These are phyloP conservation scores for Beta lomatogona DNA, from an alignment of 179 eudicot genomes.

Conservation along the genomic window DNA sequence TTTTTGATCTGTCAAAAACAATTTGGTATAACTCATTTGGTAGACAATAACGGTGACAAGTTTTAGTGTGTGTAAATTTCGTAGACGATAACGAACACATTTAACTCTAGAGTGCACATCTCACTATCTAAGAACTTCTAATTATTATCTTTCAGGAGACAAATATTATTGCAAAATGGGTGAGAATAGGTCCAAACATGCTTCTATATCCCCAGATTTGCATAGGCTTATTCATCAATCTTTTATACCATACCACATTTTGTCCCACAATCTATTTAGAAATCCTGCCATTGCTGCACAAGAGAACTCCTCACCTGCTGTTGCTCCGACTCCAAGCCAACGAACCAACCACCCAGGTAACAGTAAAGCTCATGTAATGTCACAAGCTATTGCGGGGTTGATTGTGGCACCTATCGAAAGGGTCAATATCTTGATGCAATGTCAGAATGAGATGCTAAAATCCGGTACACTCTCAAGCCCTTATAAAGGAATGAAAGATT, in stretches of 20 bases:
- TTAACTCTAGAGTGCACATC: too few relatives aligned
- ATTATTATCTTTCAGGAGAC: background rate
- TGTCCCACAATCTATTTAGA: background rate
- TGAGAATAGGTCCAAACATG: background rate
- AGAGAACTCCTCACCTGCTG: background rate
- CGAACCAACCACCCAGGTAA: too few relatives aligned
- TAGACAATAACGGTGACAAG: too few relatives aligned
- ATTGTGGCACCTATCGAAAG: constrained; percentile 28
- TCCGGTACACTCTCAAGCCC: constrained; percentile 21
- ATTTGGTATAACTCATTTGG: too few relatives aligned
- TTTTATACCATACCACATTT: background rate
- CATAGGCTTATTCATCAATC: background rate
- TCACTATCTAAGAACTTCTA: too few relatives aligned
- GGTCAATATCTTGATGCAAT: constrained; percentile 20
- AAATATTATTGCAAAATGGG: constrained; percentile 17
- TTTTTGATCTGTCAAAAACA: too few relatives aligned
- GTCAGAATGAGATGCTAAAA: constrained; percentile 32
- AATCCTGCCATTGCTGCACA: background rate
- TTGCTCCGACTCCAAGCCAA: background rate
- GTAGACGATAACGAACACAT: too few relatives aligned
- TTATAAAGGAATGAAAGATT: constrained; percentile 30
- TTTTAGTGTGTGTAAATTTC: too few relatives aligned
- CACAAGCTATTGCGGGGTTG: background rate
- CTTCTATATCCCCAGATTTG: constrained; percentile 8
- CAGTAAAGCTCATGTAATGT: too few relatives aligned